Evolutionary conservation across 2,329 filamentous ascomycete species (phyloP).

Genomic region (Aurifilum marmelostoma): DNA sequence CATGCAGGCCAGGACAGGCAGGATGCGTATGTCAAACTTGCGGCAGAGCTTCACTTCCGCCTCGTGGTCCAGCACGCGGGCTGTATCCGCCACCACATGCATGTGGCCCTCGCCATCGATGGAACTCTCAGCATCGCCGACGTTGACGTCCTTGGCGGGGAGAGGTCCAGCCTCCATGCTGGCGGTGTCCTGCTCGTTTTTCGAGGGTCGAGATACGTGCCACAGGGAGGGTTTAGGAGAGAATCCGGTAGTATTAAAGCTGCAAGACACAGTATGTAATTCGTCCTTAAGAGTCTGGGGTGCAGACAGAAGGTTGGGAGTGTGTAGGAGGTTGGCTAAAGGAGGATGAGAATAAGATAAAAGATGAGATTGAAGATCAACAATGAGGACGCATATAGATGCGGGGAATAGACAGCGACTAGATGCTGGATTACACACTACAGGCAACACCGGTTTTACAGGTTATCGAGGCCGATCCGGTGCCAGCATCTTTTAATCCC

Average conservation of each 20-base stretch:
- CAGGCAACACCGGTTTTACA: neutral
- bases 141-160: conserved; percentile 17
- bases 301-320: neutral
- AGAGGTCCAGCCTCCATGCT: conserved; percentile 21
- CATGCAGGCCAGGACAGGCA: conserved; percentile 50
- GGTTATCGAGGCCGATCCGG: neutral
- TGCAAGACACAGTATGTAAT: neutral
- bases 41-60: conserved; percentile 49
- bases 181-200: neutral
- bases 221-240: neutral
- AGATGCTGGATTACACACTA: neutral
- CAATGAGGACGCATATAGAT: neutral
- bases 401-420: neutral
- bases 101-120: conserved; percentile 31
- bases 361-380: neutral
- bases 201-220: no score
- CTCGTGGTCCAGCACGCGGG: conserved; percentile 41
- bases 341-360: neutral
- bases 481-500: neutral
- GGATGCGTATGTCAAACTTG: conserved; percentile 48
- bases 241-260: no score
- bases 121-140: conserved; percentile 33
- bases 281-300: neutral
- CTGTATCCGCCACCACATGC: conserved; percentile 35
- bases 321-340: no score